Evolutionary conservation across 2,329 filamentous ascomycete species (phyloP).

Genomic region (Botrytis elliptica): DNA sequence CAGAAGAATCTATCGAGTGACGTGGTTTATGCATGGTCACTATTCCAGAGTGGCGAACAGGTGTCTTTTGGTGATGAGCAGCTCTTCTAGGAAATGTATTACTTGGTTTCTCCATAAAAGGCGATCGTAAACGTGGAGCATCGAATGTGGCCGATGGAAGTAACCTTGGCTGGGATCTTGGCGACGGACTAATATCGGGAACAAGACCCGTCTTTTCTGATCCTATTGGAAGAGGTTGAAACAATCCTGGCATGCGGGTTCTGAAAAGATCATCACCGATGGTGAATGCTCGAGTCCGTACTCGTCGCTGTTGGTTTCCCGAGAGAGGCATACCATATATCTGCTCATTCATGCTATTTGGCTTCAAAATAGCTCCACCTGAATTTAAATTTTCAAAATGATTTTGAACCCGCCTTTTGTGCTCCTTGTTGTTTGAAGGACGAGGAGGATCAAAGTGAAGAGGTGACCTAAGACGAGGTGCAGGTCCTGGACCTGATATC

Average conservation of each 20-base stretch:
- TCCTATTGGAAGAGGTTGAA: conserved; percentile 23
- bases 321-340: conserved; percentile 33
- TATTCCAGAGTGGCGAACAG: conserved; percentile 48
- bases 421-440: conserved; percentile 33
- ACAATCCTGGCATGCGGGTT: conserved; percentile 28
- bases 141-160: conserved; percentile 39
- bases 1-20: conserved; percentile 38
- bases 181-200: conserved; percentile 15
- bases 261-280: conserved; percentile 37
- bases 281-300: conserved; percentile 39
- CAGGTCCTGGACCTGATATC: not conserved
- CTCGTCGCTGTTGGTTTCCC: conserved; percentile 31
- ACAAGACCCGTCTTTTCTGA: conserved; percentile 5
- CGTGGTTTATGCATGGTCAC: conserved; percentile 55
- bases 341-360: conserved; percentile 37
- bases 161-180: conserved; percentile 32
- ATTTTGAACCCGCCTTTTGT: conserved; percentile 38
- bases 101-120: conserved; percentile 54
- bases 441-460: conserved; percentile 33
- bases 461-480: conserved; percentile 34
- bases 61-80: conserved; percentile 41
- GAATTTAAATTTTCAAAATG: conserved; percentile 34
- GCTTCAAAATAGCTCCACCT: conserved; percentile 32
- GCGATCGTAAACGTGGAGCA: conserved; percentile 54
- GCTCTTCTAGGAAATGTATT: conserved; percentile 62